Evolutionary conservation across 805 yeast genomes (phyloP).

Genomic region (Kockiozyma suomiensis): DNA sequence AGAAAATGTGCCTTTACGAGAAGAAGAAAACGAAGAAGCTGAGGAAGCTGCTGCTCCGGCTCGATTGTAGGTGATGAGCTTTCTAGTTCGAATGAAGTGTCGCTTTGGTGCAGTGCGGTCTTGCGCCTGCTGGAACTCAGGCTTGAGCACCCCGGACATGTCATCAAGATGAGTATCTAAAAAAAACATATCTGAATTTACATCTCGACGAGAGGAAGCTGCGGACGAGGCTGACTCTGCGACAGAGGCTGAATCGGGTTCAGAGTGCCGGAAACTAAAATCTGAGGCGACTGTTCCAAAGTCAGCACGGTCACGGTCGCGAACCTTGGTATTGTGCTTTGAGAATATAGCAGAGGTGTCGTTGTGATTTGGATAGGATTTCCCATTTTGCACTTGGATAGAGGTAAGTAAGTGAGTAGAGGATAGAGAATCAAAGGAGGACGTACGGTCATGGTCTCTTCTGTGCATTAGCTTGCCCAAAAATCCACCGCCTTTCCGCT

Average conservation of each 20-base stretch:
- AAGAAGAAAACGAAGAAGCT: background rate
- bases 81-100: constrained; percentile 37
- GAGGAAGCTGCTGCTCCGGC: constrained; percentile 14
- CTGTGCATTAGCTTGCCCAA: constrained; percentile 21
- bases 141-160: constrained; percentile 54
- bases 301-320: background rate
- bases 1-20: background rate
- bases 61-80: constrained; percentile 30
- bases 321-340: constrained; percentile 1
- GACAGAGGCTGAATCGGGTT: background rate
- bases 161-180: constrained; percentile 54
- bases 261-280: background rate
- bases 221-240: background rate
- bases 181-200: constrained; percentile 18
- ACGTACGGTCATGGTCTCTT: constrained; percentile 14
- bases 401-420: background rate
- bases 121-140: constrained; percentile 15
- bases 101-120: constrained; percentile 24
- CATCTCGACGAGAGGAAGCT: background rate
- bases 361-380: background rate
- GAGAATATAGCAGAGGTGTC: constrained; percentile 8
- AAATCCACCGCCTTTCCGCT: constrained; percentile 17
- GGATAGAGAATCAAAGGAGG: background rate
- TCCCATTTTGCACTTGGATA: background rate
- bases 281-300: background rate